Percentiles rank a stretch among this genome's conserved stretches.
These are phyloP conservation scores for Exobasidium cylindrosporum DNA, from an alignment of 1,284 basidiomycete genomes.

Conservation along the genomic window DNA sequence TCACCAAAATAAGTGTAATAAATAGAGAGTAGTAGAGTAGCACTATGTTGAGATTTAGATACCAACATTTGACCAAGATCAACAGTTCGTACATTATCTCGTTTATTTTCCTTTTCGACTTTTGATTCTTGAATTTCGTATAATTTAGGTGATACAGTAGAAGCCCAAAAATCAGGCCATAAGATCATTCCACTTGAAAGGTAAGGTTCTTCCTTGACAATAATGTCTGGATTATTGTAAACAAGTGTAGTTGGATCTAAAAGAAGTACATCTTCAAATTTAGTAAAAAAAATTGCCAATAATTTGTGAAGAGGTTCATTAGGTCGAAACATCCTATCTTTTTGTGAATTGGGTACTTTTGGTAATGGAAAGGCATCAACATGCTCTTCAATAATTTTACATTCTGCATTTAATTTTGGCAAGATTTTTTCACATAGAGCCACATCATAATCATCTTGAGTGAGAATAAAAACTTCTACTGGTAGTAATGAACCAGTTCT, in stretches of 20 bases:
- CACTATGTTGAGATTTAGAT: slow-evolving; percentile 1
- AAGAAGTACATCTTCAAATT: not conserved
- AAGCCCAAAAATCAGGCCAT: slow-evolving; percentile 7
- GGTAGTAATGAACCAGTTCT: not conserved
- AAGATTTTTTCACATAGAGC: not conserved
- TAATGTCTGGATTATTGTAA: slow-evolving; percentile 7
- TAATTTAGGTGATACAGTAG: slow-evolving; percentile 9
- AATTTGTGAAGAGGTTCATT: slow-evolving; percentile 5
- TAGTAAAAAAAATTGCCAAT: not conserved
- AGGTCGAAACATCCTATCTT: not conserved
- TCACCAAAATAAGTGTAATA: slow-evolving; percentile 8
- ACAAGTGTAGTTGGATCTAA: slow-evolving; percentile 1
- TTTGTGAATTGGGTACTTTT: not conserved
- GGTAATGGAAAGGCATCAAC: not conserved
- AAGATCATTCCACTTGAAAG: not conserved
- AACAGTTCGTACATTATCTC: not conserved
- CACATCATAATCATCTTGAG: slow-evolving; percentile 2
- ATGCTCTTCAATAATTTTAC: slow-evolving; percentile 2
- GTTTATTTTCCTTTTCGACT: not conserved
- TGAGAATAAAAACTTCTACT: slow-evolving; percentile 1
- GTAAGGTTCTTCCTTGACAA: slow-evolving; percentile 7
- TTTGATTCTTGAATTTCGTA: not conserved
- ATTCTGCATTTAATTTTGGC: slow-evolving; percentile 2
- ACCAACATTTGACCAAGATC: slow-evolving; percentile 5
- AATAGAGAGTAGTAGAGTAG: slow-evolving; percentile 3